A percentile compares a stretch with the other conserved stretches of the same genome.
Evolutionary conservation across 192 early-diverging fungal genomes (phyloP).

Genomic region (Entrophospora sp.): DNA sequence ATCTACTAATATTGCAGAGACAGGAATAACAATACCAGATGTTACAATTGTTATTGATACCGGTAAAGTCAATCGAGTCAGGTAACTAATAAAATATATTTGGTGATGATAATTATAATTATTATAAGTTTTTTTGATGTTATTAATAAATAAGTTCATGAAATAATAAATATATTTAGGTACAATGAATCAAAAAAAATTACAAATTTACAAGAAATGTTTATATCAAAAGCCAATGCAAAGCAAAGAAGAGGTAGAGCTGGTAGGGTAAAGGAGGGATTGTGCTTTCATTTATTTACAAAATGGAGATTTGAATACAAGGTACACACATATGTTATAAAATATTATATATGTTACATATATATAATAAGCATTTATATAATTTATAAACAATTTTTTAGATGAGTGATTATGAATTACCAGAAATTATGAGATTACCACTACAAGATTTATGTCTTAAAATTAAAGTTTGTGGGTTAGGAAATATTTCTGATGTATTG

Average conservation of each 20-base stretch:
- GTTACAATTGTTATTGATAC: conserved; percentile 73
- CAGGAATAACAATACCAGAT: conserved; percentile 75
- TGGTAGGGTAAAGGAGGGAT: conserved; percentile 66
- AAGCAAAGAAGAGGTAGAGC: conserved; percentile 74
- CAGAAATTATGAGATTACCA: conserved; percentile 76
- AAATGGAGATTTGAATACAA: conserved; percentile 37
- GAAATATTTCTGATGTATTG: conserved; percentile 50
- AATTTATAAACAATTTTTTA: conserved; percentile 24
- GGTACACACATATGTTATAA: neutral
- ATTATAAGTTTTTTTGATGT: too few species aligned
- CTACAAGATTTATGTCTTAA: conserved; percentile 77
- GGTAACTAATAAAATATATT: conserved; percentile 33
- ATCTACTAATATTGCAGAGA: conserved; percentile 76
- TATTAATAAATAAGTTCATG: neutral
- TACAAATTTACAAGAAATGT: conserved; percentile 52
- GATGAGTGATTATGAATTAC: conserved; percentile 56
- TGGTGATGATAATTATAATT: neutral
- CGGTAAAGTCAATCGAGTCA: conserved; percentile 65
- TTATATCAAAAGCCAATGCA: conserved; percentile 59
- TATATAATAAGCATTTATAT: neutral
- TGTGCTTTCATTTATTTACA: conserved; percentile 68
- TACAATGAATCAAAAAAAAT: conserved; percentile 52
- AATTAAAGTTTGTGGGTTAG: conserved; percentile 56
- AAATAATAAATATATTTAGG: conserved; percentile 14
- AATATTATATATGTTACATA: neutral